Percentiles rank a stretch among this genome's conserved stretches.
Evolutionary conservation across 148 eudicot species (phyloP).

Genomic region (Pharnaceum exiguum): DNA sequence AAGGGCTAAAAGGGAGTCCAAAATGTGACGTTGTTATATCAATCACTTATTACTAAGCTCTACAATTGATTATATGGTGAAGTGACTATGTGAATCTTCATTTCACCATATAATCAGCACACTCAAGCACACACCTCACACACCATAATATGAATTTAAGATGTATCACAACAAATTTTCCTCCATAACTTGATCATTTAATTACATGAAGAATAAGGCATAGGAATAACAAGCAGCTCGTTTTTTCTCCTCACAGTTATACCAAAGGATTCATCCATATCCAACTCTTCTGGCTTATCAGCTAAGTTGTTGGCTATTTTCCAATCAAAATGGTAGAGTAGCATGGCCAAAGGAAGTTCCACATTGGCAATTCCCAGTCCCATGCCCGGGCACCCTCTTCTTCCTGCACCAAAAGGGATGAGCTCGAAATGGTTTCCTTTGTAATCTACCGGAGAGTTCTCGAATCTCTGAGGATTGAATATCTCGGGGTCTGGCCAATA

Average conservation of each 20-base stretch:
- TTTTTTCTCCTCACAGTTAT: constrained; percentile 18
- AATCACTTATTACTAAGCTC: too few species aligned
- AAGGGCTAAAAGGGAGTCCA: too few species aligned
- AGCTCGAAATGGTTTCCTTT: background rate
- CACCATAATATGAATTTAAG: too few species aligned
- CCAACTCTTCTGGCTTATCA: constrained; percentile 10
- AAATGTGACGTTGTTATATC: too few species aligned
- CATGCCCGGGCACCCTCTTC: constrained; percentile 17
- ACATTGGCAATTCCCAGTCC: background rate
- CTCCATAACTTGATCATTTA: too few species aligned
- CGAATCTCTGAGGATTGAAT: constrained; percentile 12
- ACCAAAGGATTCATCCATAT: constrained; percentile 14
- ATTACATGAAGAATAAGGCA: too few species aligned
- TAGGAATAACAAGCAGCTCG: constrained; percentile 8
- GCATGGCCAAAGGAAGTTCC: background rate
- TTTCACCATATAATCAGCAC: too few species aligned
- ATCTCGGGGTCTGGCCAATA: background rate
- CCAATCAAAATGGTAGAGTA: constrained; percentile 11
- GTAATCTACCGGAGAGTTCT: background rate
- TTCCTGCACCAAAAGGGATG: constrained; percentile 21
- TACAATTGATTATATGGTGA: too few species aligned
- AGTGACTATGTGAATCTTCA: too few species aligned
- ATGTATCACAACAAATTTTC: too few species aligned
- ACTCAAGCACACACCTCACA: too few species aligned
- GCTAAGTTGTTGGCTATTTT: constrained; percentile 1